Percentiles rank a stretch among this genome's conserved stretches.
Conservation (phyloP, 768 basidiomycete genomes). For the Mycena chlorophos region DNA sequence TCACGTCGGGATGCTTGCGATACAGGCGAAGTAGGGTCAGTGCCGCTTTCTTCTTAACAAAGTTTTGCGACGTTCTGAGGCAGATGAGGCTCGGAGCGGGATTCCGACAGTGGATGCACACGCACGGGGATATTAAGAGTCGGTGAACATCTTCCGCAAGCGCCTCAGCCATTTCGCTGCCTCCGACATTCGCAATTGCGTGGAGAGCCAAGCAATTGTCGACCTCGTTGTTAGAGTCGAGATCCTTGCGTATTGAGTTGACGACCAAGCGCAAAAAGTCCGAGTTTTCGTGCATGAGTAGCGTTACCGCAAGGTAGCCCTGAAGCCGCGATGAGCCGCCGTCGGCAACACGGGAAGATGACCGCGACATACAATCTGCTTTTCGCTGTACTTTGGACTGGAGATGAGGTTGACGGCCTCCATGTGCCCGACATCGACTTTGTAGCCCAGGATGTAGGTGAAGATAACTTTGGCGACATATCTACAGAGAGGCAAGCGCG, state of each 20-base stretch:
- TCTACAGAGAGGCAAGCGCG: no score
- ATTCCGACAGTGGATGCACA: constrained; percentile 9
- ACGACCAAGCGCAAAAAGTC: constrained; percentile 95
- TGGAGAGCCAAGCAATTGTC: constrained; percentile 96
- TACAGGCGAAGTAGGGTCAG: constrained; percentile 90
- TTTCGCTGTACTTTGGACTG: constrained; percentile 94
- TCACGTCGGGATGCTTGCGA: constrained; percentile 92
- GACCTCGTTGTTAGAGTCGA: constrained; percentile 92
- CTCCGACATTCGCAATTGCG: constrained; percentile 97
- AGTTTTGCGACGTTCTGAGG: constrained; percentile 83
- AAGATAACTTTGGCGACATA: constrained; percentile 99
- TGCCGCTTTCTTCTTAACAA: constrained; percentile 99
- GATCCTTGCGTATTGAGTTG: constrained; percentile 96
- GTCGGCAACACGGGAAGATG: background rate
- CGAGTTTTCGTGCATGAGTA: constrained; percentile 98
- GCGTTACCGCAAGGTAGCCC: constrained; percentile 96
- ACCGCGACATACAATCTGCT: constrained; percentile 81
- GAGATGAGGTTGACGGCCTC: constrained; percentile 98
- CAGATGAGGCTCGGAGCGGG: constrained; percentile 16
- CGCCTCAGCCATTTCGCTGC: constrained; percentile 97
- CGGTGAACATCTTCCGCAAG: constrained; percentile 92
- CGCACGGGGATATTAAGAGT: constrained; percentile 89
- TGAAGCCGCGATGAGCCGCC: constrained; percentile 33
- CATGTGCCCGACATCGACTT: constrained; percentile 99
- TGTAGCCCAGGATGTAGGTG: constrained; percentile 98